A percentile compares a stretch with the other conserved stretches of the same genome.
Conservation (phyloP, 2,329 filamentous ascomycete species). For the Colletotrichum sp. region DNA sequence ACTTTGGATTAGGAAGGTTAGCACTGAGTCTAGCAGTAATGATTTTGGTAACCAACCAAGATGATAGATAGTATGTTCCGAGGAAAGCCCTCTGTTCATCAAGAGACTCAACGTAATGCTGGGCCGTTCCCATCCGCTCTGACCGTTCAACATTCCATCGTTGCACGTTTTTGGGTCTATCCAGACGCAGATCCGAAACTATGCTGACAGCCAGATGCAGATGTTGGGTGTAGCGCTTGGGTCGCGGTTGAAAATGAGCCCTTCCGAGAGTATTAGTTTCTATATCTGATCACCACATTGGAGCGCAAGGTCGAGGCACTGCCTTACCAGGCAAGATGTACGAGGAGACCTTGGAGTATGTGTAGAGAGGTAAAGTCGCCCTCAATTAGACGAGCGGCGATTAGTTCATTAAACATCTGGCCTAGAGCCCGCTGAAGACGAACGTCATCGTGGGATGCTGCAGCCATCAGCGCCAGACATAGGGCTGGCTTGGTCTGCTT, state of each 20-base stretch:
- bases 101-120: not conserved
- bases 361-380: conserved; percentile 31
- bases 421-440: conserved; percentile 29
- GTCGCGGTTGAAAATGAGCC: conserved; percentile 35
- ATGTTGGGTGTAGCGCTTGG: conserved; percentile 32
- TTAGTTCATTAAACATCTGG: conserved; percentile 29
- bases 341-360: conserved; percentile 33
- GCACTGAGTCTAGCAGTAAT: not conserved
- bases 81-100: conserved; percentile 34
- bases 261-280: conserved; percentile 17
- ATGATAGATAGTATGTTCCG: conserved; percentile 35
- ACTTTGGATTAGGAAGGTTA: conserved; percentile 3
- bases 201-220: conserved; percentile 34
- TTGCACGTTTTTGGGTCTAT: conserved; percentile 29
- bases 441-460: conserved; percentile 24
- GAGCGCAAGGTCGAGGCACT: not conserved
- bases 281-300: not conserved
- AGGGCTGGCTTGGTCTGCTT: conserved; percentile 26
- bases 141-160: conserved; percentile 30
- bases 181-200: conserved; percentile 32
- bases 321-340: conserved; percentile 34
- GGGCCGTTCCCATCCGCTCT: not conserved
- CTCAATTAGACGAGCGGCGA: conserved; percentile 25
- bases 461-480: conserved; percentile 33
- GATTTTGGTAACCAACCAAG: conserved; percentile 24